Conservation (phyloP, 139 green algal genomes). For the Eudorina sp. region DNA sequence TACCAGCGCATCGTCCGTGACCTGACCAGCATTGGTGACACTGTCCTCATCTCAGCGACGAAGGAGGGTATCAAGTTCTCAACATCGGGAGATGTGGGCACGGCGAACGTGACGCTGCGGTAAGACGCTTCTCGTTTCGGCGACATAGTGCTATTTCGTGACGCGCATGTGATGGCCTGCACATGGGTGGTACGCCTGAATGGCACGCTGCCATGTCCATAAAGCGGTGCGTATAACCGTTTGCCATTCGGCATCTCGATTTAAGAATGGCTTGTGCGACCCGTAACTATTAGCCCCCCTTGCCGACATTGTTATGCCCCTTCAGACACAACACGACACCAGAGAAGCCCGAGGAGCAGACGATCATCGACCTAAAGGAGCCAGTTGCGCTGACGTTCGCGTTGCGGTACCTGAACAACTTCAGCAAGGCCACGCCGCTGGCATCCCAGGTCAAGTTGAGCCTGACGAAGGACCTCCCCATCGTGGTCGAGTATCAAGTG, state of each 20-base stretch:
- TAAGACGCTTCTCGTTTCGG: background rate
- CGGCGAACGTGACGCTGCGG: constrained; percentile 93
- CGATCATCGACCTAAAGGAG: constrained; percentile 93
- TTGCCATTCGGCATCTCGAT: no score
- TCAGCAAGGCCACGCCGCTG: constrained; percentile 89
- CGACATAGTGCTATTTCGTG: background rate
- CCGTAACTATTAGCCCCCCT: no score
- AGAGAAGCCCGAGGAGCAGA: constrained; percentile 85
- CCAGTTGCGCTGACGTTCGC: constrained; percentile 97
- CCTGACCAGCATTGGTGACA: constrained; percentile 92
- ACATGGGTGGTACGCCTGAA: no score
- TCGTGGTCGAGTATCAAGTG: constrained; percentile 95
- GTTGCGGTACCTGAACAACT: constrained; percentile 98
- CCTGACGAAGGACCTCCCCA: constrained; percentile 93
- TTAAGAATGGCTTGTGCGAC: no score
- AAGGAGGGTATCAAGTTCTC: constrained; percentile 99
- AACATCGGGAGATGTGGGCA: constrained; percentile 95
- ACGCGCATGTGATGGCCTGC: background rate
- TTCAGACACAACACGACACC: constrained; percentile 56
- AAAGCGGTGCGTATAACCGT: no score
- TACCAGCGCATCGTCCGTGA: constrained; percentile 92
- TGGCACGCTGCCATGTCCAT: no score
- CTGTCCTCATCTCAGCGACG: constrained; percentile 87
- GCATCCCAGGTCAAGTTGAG: constrained; percentile 79
- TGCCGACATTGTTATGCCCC: no score